A percentile compares a stretch with the other conserved stretches of the same genome.
These are phyloP conservation scores for Torulaspora microellipsoides DNA, from an alignment of 805 yeast species.

Conservation along the genomic window DNA sequence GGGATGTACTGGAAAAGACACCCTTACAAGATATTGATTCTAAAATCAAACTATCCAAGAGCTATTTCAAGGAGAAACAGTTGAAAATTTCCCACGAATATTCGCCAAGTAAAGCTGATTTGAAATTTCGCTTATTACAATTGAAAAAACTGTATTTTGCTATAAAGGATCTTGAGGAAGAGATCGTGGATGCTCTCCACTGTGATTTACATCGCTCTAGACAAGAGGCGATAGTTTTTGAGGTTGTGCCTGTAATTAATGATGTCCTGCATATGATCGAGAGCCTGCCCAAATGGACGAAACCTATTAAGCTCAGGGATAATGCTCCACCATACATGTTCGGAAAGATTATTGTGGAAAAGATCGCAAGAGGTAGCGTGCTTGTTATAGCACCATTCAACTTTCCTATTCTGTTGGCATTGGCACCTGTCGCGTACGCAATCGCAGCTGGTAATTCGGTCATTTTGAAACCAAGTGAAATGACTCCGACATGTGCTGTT, in stretches of 20 bases:
- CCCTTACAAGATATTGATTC: slow-evolving; percentile 16
- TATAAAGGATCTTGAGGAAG: slow-evolving; percentile 52
- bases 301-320: slow-evolving; percentile 41
- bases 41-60: slow-evolving; percentile 11
- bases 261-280: slow-evolving; percentile 60
- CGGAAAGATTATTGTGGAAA: slow-evolving; percentile 39
- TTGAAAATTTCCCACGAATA: slow-evolving; percentile 11
- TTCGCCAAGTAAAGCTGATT: slow-evolving; percentile 18
- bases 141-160: slow-evolving; percentile 64
- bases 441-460: slow-evolving; percentile 83
- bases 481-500: slow-evolving; percentile 55
- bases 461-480: slow-evolving; percentile 71
- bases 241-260: slow-evolving; percentile 44
- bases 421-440: slow-evolving; percentile 72
- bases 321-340: slow-evolving; percentile 29
- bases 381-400: slow-evolving; percentile 49
- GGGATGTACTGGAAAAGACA: slow-evolving; percentile 5
- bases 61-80: slow-evolving; percentile 19
- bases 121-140: slow-evolving; percentile 49
- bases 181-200: slow-evolving; percentile 51
- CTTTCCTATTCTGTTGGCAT: slow-evolving; percentile 51
- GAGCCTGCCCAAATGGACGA: slow-evolving; percentile 56
- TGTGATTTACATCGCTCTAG: slow-evolving; percentile 64
- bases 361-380: slow-evolving; percentile 57
- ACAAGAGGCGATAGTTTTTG: slow-evolving; percentile 59